A percentile compares a stretch with the other conserved stretches of the same genome.
Evolutionary conservation across 1,284 basidiomycete genomes (phyloP).

Genomic region (Cystobasidiaceae sp.): DNA sequence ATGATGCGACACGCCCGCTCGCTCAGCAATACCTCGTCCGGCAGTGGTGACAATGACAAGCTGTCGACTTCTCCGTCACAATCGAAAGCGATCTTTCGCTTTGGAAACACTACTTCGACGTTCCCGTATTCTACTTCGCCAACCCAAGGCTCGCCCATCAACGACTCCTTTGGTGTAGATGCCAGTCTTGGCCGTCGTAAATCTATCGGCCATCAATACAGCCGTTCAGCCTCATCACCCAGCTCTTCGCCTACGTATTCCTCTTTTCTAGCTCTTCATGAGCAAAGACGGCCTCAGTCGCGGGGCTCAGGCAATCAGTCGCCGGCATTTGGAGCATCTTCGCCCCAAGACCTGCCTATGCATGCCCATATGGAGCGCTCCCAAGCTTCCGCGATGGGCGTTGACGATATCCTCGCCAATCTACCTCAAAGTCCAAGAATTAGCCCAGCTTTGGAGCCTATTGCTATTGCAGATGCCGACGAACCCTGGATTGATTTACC

Average conservation of each 20-base stretch:
- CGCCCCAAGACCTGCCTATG: conserved; percentile 2
- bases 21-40: too few species aligned
- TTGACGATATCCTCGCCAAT: neutral
- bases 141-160: too few species aligned
- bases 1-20: too few species aligned
- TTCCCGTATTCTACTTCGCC: too few species aligned
- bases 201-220: neutral
- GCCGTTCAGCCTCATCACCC: neutral
- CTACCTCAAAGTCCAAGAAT: neutral
- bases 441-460: neutral
- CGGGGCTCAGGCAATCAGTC: neutral
- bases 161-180: neutral
- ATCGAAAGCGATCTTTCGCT: too few species aligned
- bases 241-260: neutral
- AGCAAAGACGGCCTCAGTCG: neutral
- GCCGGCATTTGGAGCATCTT: conserved; percentile 13
- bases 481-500: conserved; percentile 22
- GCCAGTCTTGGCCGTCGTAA: neutral
- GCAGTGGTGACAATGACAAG: too few species aligned
- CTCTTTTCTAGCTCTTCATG: neutral
- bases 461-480: conserved; percentile 9
- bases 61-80: too few species aligned
- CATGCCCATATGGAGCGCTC: conserved; percentile 1
- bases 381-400: neutral
- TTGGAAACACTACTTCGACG: too few species aligned